Percentiles rank a stretch among this genome's conserved stretches.
Conservation (phyloP, 2,329 filamentous ascomycete species). For the Sporothrix phasma region DNA sequence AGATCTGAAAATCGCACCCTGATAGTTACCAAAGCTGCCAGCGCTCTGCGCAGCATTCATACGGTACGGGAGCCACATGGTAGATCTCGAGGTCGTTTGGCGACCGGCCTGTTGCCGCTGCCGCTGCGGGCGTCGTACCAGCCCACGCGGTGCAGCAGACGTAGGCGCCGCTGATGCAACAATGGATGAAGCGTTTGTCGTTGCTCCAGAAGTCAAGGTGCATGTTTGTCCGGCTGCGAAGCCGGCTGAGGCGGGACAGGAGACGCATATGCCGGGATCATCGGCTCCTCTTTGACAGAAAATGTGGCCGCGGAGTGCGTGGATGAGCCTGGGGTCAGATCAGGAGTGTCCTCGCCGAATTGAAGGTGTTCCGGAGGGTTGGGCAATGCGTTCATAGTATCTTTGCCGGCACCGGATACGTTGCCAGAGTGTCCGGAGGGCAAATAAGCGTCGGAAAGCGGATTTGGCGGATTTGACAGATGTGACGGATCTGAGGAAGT, state of each 20-base stretch:
- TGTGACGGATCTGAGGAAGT: not conserved
- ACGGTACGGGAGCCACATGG: constrained; percentile 35
- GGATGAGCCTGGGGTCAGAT: constrained; percentile 5
- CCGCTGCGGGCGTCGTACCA: not conserved
- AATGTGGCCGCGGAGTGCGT: not conserved
- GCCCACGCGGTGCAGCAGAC: not conserved
- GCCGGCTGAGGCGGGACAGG: constrained; percentile 22
- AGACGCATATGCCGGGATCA: constrained; percentile 1
- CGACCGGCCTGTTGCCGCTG: not conserved
- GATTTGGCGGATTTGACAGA: not conserved
- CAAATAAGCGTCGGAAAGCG: not conserved
- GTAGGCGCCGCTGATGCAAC: not conserved
- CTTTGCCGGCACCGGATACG: not conserved
- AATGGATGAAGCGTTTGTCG: not conserved
- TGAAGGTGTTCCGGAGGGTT: not conserved
- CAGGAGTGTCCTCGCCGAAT: constrained; percentile 8
- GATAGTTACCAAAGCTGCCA: constrained; percentile 32
- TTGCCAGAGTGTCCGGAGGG: not conserved
- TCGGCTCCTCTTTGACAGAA: not conserved
- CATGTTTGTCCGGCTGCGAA: not conserved
- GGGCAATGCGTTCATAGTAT: not conserved
- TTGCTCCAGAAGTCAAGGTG: not conserved
- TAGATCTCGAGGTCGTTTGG: constrained; percentile 40
- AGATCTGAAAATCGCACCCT: constrained; percentile 31
- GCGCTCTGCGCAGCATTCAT: constrained; percentile 18